Evolutionary conservation across 331 rosid species (phyloP), one percentile per base, ranked within the genome.

Genomic region (Stylosanthes scabra): DNA sequence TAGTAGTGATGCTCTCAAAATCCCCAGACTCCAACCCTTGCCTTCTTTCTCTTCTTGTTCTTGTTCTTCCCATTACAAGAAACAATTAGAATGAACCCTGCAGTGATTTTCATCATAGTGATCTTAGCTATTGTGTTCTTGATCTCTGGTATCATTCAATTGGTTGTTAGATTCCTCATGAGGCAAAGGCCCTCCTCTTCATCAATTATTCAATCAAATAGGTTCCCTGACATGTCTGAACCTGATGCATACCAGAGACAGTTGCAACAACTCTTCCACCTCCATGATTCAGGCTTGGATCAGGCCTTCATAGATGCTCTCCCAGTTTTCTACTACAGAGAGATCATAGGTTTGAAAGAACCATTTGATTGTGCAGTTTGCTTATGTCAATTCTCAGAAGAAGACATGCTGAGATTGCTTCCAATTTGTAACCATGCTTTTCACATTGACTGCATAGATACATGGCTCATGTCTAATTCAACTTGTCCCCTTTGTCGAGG

Each of bases 401-500:
- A 82, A 42, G 98, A 93, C 84, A 87, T 82, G 85, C 76, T 93
- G 71, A 89, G 98, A 74, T 72, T 93, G 80, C 83, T 93, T 39
- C 98, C 97, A 3, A 11, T 86, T 70, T 93, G 97, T 59, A 91
- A 90, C 31, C 98, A 93, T 84, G 98, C 98, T 74, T 91, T 93
- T 56, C 98, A 91, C 78, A 77, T 88, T 42, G 88, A 86, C 68
- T 91, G 98, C 77, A 91, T 93, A 64, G 98, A 91, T 81, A 89
- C 97, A 45, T 93, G 98, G 97, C 81, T 93, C 37, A 63, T 93
- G 62, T 85, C 97, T 16, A 93, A 93, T 83, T 88, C 98, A 74
- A 93, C 96, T 29, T 93, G 96, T 81, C 97, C 97, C 77, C 94
- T 93, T n/a, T 93, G 97, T 81, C 86, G 97, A 86, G 96, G 97